A percentile compares a stretch with the other conserved stretches of the same genome.
These are phyloP conservation scores for Funneliformis mosseae DNA, from an alignment of 192 early-diverging fungal species.

Conservation along the genomic window DNA sequence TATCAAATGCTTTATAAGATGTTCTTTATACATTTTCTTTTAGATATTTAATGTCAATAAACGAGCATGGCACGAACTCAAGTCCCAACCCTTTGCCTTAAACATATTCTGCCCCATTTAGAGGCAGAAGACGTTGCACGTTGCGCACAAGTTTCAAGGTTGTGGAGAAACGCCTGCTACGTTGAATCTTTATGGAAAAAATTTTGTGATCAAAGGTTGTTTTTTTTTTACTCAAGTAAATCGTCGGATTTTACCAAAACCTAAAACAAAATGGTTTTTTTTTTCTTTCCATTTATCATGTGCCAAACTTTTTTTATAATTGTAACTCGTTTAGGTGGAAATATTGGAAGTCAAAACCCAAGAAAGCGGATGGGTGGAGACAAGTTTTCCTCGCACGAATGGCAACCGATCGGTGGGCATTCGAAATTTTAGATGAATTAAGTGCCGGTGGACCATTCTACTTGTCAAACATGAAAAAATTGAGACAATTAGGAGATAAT, in stretches of 20 bases:
- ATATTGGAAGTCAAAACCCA: constrained; percentile 33
- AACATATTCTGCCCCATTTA: constrained; percentile 26
- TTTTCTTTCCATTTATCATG: neutral
- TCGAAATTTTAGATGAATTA: constrained; percentile 25
- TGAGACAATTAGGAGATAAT: constrained; percentile 32
- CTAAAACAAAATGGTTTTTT: neutral
- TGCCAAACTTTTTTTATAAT: neutral
- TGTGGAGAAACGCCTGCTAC: constrained; percentile 29
- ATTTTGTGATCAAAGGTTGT: constrained; percentile 23
- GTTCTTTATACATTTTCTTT: neutral
- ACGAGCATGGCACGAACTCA: constrained; percentile 23
- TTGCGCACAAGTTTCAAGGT: constrained; percentile 31
- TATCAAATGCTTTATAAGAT: constrained; percentile 3
- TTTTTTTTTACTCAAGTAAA: neutral
- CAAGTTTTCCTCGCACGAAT: constrained; percentile 17
- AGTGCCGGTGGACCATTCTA: constrained; percentile 13
- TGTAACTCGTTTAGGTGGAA: constrained; percentile 19
- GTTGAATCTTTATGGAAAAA: constrained; percentile 26
- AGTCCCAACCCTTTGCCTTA: constrained; percentile 18
- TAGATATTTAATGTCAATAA: neutral
- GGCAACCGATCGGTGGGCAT: constrained; percentile 28
- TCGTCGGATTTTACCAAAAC: neutral
- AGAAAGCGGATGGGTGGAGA: constrained; percentile 28
- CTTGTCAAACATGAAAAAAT: constrained; percentile 26
- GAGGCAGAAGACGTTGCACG: constrained; percentile 28